Percentiles rank a stretch among this genome's conserved stretches.
Conservation (phyloP, 495 filamentous ascomycete genomes). For the Aspergillus campestris region DNA sequence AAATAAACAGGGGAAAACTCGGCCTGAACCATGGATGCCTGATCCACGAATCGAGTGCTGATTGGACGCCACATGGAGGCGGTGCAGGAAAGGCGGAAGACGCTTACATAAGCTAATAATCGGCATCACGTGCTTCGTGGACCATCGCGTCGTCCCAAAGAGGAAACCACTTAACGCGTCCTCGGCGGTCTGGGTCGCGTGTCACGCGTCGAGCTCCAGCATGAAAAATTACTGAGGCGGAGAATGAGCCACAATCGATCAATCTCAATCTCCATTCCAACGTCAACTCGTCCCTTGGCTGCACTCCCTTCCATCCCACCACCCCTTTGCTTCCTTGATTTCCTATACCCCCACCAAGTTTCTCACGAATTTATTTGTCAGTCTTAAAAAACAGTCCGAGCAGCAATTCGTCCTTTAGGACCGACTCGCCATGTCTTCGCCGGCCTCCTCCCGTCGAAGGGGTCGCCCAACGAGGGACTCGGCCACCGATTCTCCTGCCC, state of each 20-base stretch:
- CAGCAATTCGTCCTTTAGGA: background rate
- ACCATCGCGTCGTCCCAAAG: constrained; percentile 20
- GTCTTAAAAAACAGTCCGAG: no score
- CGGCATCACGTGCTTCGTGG: constrained; percentile 10
- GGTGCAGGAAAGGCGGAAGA: no score
- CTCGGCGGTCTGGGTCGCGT: constrained; percentile 13
- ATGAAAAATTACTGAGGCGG: background rate
- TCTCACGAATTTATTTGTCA: no score
- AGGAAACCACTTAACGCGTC: constrained; percentile 36
- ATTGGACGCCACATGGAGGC: no score
- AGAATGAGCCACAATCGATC: no score
- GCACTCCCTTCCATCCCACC: constrained; percentile 4
- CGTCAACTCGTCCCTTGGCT: background rate
- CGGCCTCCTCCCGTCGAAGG: constrained; percentile 32
- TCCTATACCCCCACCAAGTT: constrained; percentile 6
- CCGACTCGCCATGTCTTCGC: constrained; percentile 39
- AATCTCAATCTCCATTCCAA: no score
- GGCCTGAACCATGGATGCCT: no score
- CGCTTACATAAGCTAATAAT: no score
- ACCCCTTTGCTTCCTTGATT: constrained; percentile 14
- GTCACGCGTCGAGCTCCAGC: constrained; percentile 19
- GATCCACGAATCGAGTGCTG: no score
- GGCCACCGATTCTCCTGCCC: constrained; percentile 31
- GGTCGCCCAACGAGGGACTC: constrained; percentile 36
- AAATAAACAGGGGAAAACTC: no score